Conservation (phyloP, 148 eudicot species). For the Agrostemma githago region DNA sequence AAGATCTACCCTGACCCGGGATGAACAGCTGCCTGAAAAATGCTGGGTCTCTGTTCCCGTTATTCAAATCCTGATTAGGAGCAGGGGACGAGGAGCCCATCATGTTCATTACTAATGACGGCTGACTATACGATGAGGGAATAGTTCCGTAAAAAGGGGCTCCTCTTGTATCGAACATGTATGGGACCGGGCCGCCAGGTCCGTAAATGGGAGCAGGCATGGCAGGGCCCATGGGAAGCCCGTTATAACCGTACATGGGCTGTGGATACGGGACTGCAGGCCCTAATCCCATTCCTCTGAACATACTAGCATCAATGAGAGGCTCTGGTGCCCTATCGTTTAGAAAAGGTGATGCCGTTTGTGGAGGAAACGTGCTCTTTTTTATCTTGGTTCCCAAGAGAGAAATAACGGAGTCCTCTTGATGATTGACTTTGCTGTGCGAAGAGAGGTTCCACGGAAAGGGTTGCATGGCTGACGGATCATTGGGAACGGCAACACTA, state of each 20-base stretch:
- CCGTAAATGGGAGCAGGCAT: conserved; percentile 46
- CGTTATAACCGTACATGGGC: conserved; percentile 50
- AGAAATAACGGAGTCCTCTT: conserved; percentile 55
- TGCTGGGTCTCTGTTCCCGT: conserved; percentile 48
- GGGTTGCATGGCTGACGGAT: conserved; percentile 32
- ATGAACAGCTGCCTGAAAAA: conserved; percentile 50
- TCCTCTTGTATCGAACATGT: conserved; percentile 78
- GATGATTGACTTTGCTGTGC: conserved; percentile 22
- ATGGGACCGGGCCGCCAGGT: conserved; percentile 47
- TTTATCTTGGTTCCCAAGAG: conserved; percentile 72
- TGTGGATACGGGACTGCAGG: conserved; percentile 41
- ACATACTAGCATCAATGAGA: conserved; percentile 40
- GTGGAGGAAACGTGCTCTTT: conserved; percentile 38
- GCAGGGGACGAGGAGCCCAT: conserved; percentile 33
- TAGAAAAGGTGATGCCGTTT: conserved; percentile 25
- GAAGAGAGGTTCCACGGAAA: conserved; percentile 37
- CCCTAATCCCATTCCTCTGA: conserved; percentile 42
- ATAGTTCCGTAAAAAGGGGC: conserved; percentile 36
- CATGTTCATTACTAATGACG: conserved; percentile 46
- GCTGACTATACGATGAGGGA: conserved; percentile 44
- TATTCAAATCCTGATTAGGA: conserved; percentile 52
- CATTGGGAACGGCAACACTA: conserved; percentile 27
- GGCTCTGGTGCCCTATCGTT: conserved; percentile 50
- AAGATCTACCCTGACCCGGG: conserved; percentile 37
- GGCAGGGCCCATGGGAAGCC: conserved; percentile 46